These are phyloP conservation scores for Paecilomyces sp. DNA, from an alignment of 2,329 filamentous ascomycete genomes.

Conservation along the genomic window DNA sequence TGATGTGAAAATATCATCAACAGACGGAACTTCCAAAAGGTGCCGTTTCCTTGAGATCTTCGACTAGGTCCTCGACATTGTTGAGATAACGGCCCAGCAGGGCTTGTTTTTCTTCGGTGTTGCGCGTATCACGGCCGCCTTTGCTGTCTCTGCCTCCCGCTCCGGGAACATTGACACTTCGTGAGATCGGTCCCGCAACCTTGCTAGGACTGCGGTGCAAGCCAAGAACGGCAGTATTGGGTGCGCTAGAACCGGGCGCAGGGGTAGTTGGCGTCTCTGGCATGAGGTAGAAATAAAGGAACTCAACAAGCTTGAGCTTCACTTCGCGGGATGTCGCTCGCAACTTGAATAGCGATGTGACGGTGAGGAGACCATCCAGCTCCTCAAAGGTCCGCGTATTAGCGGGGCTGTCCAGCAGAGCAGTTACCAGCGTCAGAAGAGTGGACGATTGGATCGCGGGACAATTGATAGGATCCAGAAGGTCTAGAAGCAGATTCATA, in stretches of 20 bases:
- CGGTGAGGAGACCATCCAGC: constrained; percentile 82
- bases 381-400: constrained; percentile 90
- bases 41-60: constrained; percentile 71
- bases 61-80: constrained; percentile 77
- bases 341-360: constrained; percentile 89
- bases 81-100: constrained; percentile 69
- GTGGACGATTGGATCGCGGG: constrained; percentile 87
- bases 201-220: constrained; percentile 64
- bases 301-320: constrained; percentile 93
- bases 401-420: constrained; percentile 74
- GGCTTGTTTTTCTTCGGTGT: constrained; percentile 74
- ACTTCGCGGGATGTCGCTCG: constrained; percentile 79
- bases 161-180: constrained; percentile 25
- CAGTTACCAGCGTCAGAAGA: constrained; percentile 81
- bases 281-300: constrained; percentile 98
- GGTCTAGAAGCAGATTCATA: constrained; percentile 94
- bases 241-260: constrained; percentile 20
- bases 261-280: constrained; percentile 59
- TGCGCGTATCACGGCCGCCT: constrained; percentile 44
- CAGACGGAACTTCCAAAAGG: constrained; percentile 57
- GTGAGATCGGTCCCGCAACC: constrained; percentile 51
- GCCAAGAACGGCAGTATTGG: constrained; percentile 38
- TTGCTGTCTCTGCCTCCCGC: constrained; percentile 16
- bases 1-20: constrained; percentile 9
- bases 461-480: constrained; percentile 86